Conservation (phyloP, 2,329 filamentous ascomycete species). For the Zasmidium citrigriseum region DNA sequence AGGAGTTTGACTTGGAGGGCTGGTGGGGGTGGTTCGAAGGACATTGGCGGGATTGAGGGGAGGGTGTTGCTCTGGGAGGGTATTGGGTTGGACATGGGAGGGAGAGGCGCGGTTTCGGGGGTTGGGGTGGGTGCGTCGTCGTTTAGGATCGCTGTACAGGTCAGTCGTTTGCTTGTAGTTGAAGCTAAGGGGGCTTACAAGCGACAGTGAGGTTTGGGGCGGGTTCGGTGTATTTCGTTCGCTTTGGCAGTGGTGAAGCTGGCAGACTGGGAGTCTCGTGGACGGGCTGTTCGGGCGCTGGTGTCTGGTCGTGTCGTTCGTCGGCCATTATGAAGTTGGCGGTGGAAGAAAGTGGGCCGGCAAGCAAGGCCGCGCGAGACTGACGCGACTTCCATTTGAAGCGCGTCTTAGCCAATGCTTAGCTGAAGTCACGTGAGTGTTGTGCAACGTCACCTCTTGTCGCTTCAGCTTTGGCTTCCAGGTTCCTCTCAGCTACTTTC, state of each 20-base stretch:
- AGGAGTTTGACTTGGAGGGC: conserved; percentile 86
- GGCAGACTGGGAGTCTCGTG: conserved; percentile 61
- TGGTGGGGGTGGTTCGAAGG: conserved; percentile 48
- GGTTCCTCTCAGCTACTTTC: no score
- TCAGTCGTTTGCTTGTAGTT: conserved; percentile 2
- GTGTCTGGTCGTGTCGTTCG: conserved; percentile 27
- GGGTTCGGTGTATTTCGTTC: conserved; percentile 65
- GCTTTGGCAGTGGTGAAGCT: conserved; percentile 76
- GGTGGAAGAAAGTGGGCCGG: background rate
- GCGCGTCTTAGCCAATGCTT: no score
- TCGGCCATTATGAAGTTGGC: conserved; percentile 30
- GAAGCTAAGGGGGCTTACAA: conserved; percentile 25
- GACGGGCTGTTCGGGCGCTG: conserved; percentile 35
- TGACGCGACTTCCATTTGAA: background rate
- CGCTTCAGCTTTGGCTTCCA: no score
- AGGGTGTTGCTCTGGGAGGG: conserved; percentile 9
- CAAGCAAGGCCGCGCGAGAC: background rate
- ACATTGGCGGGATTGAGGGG: conserved; percentile 32
- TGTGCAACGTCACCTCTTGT: no score
- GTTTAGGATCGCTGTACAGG: conserved; percentile 37
- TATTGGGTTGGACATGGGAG: conserved; percentile 16
- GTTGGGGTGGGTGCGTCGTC: conserved; percentile 37
- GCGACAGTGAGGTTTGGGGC: conserved; percentile 38
- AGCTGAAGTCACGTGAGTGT: no score
- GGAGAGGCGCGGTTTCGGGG: conserved; percentile 25